phyloP scores from a whole-genome alignment of 1,139 yeast genomes.

The Sugiyamaella neomexicana region DNA sequence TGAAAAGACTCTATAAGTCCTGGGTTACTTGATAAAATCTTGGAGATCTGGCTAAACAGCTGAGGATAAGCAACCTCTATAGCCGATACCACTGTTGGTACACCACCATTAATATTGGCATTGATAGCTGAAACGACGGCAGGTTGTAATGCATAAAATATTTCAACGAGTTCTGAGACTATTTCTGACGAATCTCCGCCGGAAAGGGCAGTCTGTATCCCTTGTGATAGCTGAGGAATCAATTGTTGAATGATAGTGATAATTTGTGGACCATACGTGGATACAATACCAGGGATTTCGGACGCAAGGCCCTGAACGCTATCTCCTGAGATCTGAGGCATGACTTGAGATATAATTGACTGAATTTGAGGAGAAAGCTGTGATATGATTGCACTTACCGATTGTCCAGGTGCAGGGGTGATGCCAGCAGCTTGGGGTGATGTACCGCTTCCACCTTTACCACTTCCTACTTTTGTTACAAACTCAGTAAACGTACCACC shows the following conservation, averaged over 20 bases:
- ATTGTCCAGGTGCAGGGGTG: conserved; percentile 4
- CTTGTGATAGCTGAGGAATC: background rate
- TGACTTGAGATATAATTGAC: conserved; percentile 1
- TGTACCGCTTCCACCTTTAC: background rate
- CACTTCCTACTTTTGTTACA: background rate
- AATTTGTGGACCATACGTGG: background rate
- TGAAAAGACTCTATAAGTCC: background rate
- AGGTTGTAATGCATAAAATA: background rate
- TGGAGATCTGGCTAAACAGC: background rate
- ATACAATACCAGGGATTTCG: background rate
- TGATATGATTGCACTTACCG: background rate
- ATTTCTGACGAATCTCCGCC: background rate
- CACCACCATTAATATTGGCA: background rate
- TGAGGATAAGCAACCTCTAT: background rate
- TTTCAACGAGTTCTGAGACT: background rate
- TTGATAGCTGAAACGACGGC: background rate
- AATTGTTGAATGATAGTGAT: background rate
- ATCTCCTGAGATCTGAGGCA: conserved; percentile 5
- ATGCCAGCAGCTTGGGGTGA: background rate
- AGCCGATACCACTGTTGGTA: background rate
- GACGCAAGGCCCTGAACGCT: background rate
- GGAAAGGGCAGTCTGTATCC: background rate
- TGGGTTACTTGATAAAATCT: background rate
- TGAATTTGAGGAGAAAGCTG: conserved; percentile 10
- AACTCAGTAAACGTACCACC: background rate